Evolutionary conservation across 441 rosid genomes (phyloP), one percentile per base, ranked within the genome.

Genomic region (Croton laevigatus): DNA sequence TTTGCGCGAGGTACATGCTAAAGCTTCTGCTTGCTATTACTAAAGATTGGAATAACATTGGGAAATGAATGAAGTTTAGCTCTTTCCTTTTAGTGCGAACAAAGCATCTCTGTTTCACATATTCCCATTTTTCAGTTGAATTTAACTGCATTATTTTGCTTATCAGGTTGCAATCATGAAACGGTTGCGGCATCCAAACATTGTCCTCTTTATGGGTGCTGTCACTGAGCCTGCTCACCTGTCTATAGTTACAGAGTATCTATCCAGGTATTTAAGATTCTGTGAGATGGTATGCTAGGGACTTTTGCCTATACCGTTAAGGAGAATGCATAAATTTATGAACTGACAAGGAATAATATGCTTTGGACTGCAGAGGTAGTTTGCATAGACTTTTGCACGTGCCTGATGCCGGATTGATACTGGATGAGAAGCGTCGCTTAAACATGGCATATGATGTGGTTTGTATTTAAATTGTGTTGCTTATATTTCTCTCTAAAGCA

Each of bases 361-460:
- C 53, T 64, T 62, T 70, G 62, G 60, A 57, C 61, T 81, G 79
- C 93, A 94, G 99, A 77, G 97, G 99, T 71, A 92, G 97, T 88
- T 89, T 94, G 83, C 86, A 80, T 72, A 86, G 83, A 82, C 94
- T 92, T 77, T 81, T 94, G 86, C 98, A 85, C 78, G 85, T 76
- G 78, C 83, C 90, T 68, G 88, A 86, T 72, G 89, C 80, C 38
- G 81, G 83, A 72, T 89, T 86, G 71, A 79, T 75, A 59, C 76
- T 89, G 83, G 98, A 90, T 73, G 94, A 90, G 80, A 86, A 84
- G 73, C 91, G 89, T 20, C 85, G 97, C 49, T 79, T 89, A 76
- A 90, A 82, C 77, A 94, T 94, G 99, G 99, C 98, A 4, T 89
- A 79, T 76, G 99, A 94, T 85, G 99, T 90, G 88, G 99, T 92